Conservation (phyloP, 2,329 filamentous ascomycete species). For the Fusarium gaditjirri region DNA sequence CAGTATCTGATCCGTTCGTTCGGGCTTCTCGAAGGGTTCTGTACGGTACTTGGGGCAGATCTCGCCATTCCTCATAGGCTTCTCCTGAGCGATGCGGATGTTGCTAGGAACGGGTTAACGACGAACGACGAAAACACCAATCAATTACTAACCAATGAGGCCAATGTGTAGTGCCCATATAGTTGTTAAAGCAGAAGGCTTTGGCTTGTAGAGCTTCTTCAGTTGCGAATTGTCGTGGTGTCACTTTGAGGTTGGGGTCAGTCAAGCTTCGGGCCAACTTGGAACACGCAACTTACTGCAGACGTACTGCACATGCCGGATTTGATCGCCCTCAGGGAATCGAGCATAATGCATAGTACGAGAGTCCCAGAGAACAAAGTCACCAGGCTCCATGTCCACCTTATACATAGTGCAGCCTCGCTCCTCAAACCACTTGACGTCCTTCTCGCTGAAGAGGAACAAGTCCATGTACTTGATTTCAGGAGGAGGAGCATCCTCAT, state of each 20-base stretch:
- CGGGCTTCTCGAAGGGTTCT: constrained; percentile 38
- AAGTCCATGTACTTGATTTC: constrained; percentile 47
- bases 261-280: not conserved
- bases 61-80: constrained; percentile 37
- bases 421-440: constrained; percentile 51
- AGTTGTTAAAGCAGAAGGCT: not conserved
- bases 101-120: not conserved
- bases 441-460: constrained; percentile 48
- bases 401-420: constrained; percentile 49
- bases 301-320: constrained; percentile 42
- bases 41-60: constrained; percentile 38
- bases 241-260: not conserved
- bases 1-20: constrained; percentile 28
- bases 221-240: constrained; percentile 16
- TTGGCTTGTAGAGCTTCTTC: constrained; percentile 12
- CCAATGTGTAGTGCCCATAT: not conserved
- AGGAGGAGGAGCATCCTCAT: constrained; percentile 48
- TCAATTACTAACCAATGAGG: constrained; percentile 7
- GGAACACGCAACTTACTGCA: not conserved
- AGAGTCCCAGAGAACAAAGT: constrained; percentile 55
- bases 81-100: constrained; percentile 35
- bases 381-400: constrained; percentile 55
- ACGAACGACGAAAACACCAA: accelerated
- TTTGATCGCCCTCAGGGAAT: constrained; percentile 51
- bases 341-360: constrained; percentile 56